A percentile compares a stretch with the other conserved stretches of the same genome.
Conservation (phyloP, 768 basidiomycete genomes). For the Auricularia sp. region DNA sequence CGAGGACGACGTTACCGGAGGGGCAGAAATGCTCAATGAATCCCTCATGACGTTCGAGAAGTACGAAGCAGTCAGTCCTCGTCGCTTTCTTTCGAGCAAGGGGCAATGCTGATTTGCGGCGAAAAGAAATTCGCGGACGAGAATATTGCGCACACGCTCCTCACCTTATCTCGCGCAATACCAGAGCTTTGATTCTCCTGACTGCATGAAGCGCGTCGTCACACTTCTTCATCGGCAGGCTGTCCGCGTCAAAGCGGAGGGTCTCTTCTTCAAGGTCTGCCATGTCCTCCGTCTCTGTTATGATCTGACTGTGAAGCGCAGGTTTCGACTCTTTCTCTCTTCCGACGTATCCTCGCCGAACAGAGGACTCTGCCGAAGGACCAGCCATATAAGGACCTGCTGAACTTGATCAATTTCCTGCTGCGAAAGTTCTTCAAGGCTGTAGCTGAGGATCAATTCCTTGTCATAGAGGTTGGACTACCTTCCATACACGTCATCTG, state of each 20-base stretch:
- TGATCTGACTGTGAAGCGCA: slow-evolving; percentile 23
- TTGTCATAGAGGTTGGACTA: slow-evolving; percentile 72
- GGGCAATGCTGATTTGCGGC: neutral
- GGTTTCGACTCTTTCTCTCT: slow-evolving; percentile 84
- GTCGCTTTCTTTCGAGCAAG: neutral
- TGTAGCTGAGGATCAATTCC: slow-evolving; percentile 71
- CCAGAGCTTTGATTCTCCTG: slow-evolving; percentile 66
- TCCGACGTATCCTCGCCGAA: slow-evolving; percentile 78
- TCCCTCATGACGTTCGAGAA: slow-evolving; percentile 87
- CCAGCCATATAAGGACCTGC: slow-evolving; percentile 72
- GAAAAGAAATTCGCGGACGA: slow-evolving; percentile 80
- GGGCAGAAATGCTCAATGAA: slow-evolving; percentile 63
- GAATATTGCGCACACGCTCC: slow-evolving; percentile 73
- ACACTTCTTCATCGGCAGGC: slow-evolving; percentile 84
- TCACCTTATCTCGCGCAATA: slow-evolving; percentile 80
- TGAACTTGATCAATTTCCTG: slow-evolving; percentile 75
- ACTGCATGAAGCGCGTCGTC: slow-evolving; percentile 86
- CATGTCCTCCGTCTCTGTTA: slow-evolving; percentile 7
- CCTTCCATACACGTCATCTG: slow-evolving; percentile 8
- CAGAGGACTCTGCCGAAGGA: slow-evolving; percentile 70
- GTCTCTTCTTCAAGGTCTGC: slow-evolving; percentile 86
- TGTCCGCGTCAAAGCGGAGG: slow-evolving; percentile 86
- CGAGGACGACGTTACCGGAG: slow-evolving; percentile 36
- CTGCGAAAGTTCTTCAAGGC: slow-evolving; percentile 93
- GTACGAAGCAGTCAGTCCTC: slow-evolving; percentile 67